These are phyloP conservation scores for Parascedosporium putredinis DNA, from an alignment of 2,329 filamentous ascomycete species.

Conservation along the genomic window DNA sequence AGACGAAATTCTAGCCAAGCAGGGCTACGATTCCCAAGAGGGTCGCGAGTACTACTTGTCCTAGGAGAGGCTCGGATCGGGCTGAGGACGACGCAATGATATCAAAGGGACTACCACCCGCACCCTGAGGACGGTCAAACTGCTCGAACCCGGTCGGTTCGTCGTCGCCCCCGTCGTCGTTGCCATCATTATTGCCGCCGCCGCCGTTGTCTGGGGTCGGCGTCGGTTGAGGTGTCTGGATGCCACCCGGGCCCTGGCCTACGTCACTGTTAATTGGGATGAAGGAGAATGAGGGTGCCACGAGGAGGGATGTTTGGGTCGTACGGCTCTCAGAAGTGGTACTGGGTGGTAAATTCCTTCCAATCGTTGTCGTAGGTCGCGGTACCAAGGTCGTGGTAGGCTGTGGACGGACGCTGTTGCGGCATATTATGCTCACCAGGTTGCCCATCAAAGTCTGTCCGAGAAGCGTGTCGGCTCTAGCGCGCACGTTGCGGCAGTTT, in stretches of 20 bases:
- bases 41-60: neutral
- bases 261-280: slow-evolving; percentile 1
- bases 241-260: neutral
- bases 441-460: slow-evolving; percentile 1
- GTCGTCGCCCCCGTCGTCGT: neutral
- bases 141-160: neutral
- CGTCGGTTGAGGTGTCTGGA: neutral
- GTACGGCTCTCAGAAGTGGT: neutral
- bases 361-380: neutral
- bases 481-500: neutral
- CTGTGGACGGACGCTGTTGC: neutral
- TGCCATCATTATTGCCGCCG: neutral
- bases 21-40: neutral
- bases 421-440: neutral
- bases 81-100: neutral
- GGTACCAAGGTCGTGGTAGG: neutral
- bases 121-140: neutral
- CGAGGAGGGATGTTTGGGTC: neutral
- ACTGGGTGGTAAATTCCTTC: neutral
- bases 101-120: neutral
- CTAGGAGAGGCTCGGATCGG: neutral
- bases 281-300: neutral
- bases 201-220: neutral
- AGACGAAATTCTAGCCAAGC: neutral
- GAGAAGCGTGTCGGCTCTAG: neutral